A percentile compares a stretch with the other conserved stretches of the same genome.
Evolutionary conservation across 768 basidiomycete genomes (phyloP).

Genomic region (Tricholoma sp.): DNA sequence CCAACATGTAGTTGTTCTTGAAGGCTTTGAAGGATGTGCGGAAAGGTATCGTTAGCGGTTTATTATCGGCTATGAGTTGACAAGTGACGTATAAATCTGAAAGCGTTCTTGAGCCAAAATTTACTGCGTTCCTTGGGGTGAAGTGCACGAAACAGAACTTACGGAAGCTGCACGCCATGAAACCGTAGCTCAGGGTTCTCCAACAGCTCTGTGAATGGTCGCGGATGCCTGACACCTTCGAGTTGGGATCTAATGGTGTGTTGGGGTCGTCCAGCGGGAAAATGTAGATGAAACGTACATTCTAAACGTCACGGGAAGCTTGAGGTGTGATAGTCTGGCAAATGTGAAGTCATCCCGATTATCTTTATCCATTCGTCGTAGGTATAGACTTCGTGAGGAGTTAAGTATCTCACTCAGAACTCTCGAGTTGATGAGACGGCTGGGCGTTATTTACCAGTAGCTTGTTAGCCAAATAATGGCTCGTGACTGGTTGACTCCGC

Average conservation of each 20-base stretch:
- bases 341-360: conserved; percentile 88
- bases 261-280: not conserved
- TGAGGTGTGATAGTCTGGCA: conserved; percentile 85
- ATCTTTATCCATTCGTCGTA: conserved; percentile 42
- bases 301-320: conserved; percentile 80
- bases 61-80: conserved; percentile 90
- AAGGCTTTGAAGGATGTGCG: conserved; percentile 92
- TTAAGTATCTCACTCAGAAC: not conserved
- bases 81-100: conserved; percentile 94
- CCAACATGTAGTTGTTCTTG: conserved; percentile 75
- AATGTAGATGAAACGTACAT: conserved; percentile 46
- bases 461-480: not conserved
- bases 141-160: conserved; percentile 21
- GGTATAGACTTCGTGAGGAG: not conserved
- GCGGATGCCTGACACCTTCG: conserved; percentile 73
- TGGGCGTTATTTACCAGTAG: not conserved
- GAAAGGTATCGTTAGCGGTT: conserved; percentile 87
- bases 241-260: conserved; percentile 61
- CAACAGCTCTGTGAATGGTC: conserved; percentile 72
- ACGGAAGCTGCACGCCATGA: conserved; percentile 81
- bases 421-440: not conserved
- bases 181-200: conserved; percentile 80
- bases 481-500: too few relatives aligned
- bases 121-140: conserved; percentile 21
- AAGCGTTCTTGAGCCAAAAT: conserved; percentile 52